Evolutionary conservation across 805 yeast species (phyloP).

Genomic region (Pichia scutulata): DNA sequence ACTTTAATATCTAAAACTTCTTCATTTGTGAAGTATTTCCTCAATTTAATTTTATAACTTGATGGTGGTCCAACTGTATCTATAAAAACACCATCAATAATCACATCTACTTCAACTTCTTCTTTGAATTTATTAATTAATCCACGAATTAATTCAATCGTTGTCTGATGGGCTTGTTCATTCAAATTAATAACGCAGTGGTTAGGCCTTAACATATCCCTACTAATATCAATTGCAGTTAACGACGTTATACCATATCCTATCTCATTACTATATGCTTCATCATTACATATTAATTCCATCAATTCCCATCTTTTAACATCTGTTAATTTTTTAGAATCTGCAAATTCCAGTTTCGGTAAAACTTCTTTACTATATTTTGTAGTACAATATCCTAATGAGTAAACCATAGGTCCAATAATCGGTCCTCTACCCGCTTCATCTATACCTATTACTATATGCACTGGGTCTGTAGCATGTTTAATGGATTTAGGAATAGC

Average conservation of each 20-base stretch:
- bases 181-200: conserved; percentile 58
- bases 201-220: conserved; percentile 74
- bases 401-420: conserved; percentile 96
- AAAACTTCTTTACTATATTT: conserved; percentile 39
- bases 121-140: conserved; percentile 37
- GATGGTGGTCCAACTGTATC: conserved; percentile 98
- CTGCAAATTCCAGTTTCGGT: conserved; percentile 75
- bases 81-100: conserved; percentile 66
- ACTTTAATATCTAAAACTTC: conserved; percentile 52
- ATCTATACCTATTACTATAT: conserved; percentile 72
- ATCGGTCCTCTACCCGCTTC: conserved; percentile 99
- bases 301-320: conserved; percentile 57
- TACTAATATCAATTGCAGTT: conserved; percentile 80
- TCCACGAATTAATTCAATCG: conserved; percentile 67
- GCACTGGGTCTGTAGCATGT: background rate
- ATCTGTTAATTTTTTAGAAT: conserved; percentile 81
- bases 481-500: background rate
- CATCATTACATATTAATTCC: conserved; percentile 44
- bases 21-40: conserved; percentile 57
- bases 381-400: conserved; percentile 67
- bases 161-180: conserved; percentile 94
- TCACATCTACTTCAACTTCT: conserved; percentile 39
- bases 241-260: conserved; percentile 87
- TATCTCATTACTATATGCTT: conserved; percentile 37
- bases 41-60: conserved; percentile 70